These are phyloP conservation scores for Athelia psychrophila DNA, from an alignment of 1,284 basidiomycete species.

Conservation along the genomic window DNA sequence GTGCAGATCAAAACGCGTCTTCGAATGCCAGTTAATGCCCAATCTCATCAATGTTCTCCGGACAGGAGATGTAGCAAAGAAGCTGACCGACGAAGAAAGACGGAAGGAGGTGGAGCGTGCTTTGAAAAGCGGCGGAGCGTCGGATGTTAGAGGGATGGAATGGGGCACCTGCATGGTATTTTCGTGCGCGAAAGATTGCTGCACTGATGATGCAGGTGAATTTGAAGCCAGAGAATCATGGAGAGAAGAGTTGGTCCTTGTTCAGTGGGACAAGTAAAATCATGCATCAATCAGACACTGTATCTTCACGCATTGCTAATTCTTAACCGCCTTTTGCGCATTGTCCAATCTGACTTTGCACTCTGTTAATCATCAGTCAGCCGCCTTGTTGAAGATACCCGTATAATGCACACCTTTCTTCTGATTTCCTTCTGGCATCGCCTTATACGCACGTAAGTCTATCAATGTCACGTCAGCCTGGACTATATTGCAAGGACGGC, in stretches of 20 bases:
- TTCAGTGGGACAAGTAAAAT: conserved; percentile 60
- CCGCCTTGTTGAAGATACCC: background rate
- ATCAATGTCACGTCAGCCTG: background rate
- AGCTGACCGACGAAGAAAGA: conserved; percentile 56
- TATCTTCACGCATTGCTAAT: background rate
- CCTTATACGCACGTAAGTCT: conserved; percentile 1
- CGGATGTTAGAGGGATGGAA: conserved; percentile 60
- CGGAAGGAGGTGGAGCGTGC: conserved; percentile 50
- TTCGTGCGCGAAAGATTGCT: conserved; percentile 75
- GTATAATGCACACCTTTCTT: background rate
- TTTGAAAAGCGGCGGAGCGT: conserved; percentile 40
- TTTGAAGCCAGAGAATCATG: conserved; percentile 49
- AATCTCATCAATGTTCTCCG: conserved; percentile 76
- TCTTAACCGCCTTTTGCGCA: background rate
- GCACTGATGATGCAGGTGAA: conserved; percentile 35
- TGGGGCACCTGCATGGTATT: conserved; percentile 86
- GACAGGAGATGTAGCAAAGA: conserved; percentile 24
- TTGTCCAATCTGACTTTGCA: background rate
- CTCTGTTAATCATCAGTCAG: background rate
- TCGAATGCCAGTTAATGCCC: conserved; percentile 87
- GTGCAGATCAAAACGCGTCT: conserved; percentile 62
- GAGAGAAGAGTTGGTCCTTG: conserved; percentile 70
- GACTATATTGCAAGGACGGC: too few species aligned
- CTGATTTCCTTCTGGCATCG: background rate
- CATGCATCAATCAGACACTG: background rate